Base-by-base conservation (phyloP, 2,329 filamentous ascomycete genomes). In the Rhinocladiella similis region DNA sequence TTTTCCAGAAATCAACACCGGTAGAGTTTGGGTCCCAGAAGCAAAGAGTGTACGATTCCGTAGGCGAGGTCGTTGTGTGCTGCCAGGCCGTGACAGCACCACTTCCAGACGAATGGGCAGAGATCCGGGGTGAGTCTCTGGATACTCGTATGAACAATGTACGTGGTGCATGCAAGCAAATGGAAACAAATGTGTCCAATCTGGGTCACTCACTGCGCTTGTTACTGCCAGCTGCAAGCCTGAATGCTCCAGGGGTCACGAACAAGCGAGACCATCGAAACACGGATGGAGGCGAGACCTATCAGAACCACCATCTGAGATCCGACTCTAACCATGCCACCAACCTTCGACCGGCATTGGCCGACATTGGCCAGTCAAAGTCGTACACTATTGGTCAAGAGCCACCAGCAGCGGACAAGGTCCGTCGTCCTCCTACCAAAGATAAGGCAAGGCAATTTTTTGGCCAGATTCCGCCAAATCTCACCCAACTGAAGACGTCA, bases 41-140 rank as follows among this genome's bases (percentile, higher is more conserved):
- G 74, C 94, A 99, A 72, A 89, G 88, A 65, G 80, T 96, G 16
- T 97, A 97, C 72, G 94, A 97, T 72, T 89, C 91, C 57, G 88
- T 96, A 53, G 92, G 91, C 7, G 94, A 97, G 70, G 82, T 99
- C 25, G 76, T 97, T 3, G 76, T 96, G 48, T 86, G 88, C 56
- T 97, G 92, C 67, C 94, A 99, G 73, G 86, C 89, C 20, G 88
- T 97, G n/a, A 90, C 91, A 5, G 90, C 90, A 7, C 94, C 94
- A 5, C 74, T 99, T 42, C 90, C 88, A 7, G 94, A 99, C 69
- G 94, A 99, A 74, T 99, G 94, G 94, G 85, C 92, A 3, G 91
- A 96, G 70, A 80, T 92, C n/a, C 86, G 91, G 42, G 91, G 91
- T 1, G 91, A 96, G 69, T 89, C 92, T 6, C 78, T 99, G 27